Conservation (phyloP, 352 stramenopile genomes). For the Phytophthora cactorum region DNA sequence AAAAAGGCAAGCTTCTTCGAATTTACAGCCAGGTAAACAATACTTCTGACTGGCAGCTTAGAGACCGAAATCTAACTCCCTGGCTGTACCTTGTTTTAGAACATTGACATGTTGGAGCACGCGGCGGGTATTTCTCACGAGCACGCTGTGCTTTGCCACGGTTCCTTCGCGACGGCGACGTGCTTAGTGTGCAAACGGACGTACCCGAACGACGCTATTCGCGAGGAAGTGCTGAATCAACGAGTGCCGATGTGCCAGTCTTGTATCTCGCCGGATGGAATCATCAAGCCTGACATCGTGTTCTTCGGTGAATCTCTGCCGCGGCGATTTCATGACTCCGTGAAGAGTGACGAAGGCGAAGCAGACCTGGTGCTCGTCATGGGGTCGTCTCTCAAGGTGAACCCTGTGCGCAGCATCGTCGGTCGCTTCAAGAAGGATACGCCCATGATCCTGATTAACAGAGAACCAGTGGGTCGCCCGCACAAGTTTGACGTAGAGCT, state of each 20-base stretch:
- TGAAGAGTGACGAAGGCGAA: constrained; percentile 78
- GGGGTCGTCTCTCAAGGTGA: constrained; percentile 98
- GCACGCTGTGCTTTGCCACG: constrained; percentile 94
- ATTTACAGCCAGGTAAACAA: constrained; percentile 88
- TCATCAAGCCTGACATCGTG: constrained; percentile 98
- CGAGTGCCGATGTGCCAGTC: constrained; percentile 80
- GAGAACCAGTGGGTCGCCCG: constrained; percentile 79
- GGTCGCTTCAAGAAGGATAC: constrained; percentile 82
- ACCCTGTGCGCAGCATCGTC: constrained; percentile 93
- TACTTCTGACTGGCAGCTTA: neutral
- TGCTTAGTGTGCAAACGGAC: constrained; percentile 91
- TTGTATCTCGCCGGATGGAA: constrained; percentile 81
- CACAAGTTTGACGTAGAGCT: constrained; percentile 89
- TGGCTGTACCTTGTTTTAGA: constrained; percentile 66
- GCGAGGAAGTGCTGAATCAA: constrained; percentile 80
- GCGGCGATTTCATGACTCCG: constrained; percentile 89
- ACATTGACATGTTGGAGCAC: constrained; percentile 99
- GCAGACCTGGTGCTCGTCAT: constrained; percentile 99
- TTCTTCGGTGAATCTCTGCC: constrained; percentile 98
- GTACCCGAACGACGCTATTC: constrained; percentile 87
- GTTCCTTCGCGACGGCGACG: constrained; percentile 92
- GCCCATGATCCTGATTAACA: constrained; percentile 88
- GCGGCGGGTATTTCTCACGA: constrained; percentile 93
- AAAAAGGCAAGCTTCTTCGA: constrained; percentile 92
- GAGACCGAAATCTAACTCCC: neutral